Base-by-base conservation (phyloP, 805 yeast genomes). In the Yamadazyma insecticola region DNA sequence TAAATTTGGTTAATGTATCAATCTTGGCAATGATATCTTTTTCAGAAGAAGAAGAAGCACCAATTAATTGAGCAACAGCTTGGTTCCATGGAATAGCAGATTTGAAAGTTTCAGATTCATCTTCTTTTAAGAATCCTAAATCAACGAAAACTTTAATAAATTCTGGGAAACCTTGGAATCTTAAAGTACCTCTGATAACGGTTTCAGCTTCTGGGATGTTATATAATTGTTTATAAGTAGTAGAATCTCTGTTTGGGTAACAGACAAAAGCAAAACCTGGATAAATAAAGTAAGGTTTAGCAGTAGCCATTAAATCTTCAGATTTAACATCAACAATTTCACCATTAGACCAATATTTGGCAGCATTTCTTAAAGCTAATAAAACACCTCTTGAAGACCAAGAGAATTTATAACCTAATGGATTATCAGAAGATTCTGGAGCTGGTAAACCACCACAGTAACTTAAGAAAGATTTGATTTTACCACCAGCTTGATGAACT, bases 391-490 rank as follows among this genome's bases (percentile, higher is more conserved):
- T 81, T 22, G 97, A 89, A 19, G 97, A 87, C 98, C 98, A 92
- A 25, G 97, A 89, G 68, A 92, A 92, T 72, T 92, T 92, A 78
- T 92, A 92, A 48, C 98, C 98, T 58, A 92, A 73, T 36, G 98
- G 98, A 69, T 92, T 92, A 68, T 88, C 95, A 18, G 97, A 90
- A 63, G 81, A 77, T 68, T 90, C 98, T 43, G 98, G 97, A 19
- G 98, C 92, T 44, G 97, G 97, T 53, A 92, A 75, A 52, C 98
- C 98, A 67, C 98, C 98, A 69, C 98, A 92, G 81, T 86, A 92
- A 6, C 96, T 86, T 50, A 88, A 68, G 78, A 92, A 92, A 5
- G 95, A 83, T 57, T 76, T 85, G 67, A 92, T 85, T 70, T 92
- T 85, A 58, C 98, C 98, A 44, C 86, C 86, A 16, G 73, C 76